phyloP scores from a whole-genome alignment of 352 stramenopile genomes.

The Phytopythium sindhum region DNA sequence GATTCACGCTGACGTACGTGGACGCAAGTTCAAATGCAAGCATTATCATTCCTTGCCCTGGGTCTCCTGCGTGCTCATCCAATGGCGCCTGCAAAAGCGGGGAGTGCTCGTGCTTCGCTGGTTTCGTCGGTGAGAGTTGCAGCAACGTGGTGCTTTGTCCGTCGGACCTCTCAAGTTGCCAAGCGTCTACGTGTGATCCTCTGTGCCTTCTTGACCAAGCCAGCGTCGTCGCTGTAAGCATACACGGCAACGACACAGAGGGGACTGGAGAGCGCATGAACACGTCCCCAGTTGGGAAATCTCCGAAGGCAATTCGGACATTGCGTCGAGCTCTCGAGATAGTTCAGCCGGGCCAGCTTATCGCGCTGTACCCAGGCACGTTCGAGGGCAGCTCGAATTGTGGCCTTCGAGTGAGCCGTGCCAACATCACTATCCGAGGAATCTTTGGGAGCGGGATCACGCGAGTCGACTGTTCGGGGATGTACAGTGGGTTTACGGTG shows the following conservation, averaged over 20 bases:
- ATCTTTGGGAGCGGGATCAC: constrained; percentile 31
- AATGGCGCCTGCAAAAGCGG: constrained; percentile 49
- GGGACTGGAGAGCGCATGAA: constrained; percentile 58
- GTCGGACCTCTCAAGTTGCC: constrained; percentile 26
- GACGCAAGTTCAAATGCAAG: constrained; percentile 5
- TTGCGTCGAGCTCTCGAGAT: constrained; percentile 40
- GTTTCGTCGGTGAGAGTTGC: constrained; percentile 60
- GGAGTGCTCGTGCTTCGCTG: constrained; percentile 46
- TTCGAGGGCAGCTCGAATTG: constrained; percentile 40
- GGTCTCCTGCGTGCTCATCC: constrained; percentile 30
- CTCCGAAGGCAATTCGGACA: constrained; percentile 48
- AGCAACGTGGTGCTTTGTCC: constrained; percentile 54
- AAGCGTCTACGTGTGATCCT: constrained; percentile 27
- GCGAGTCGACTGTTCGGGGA: constrained; percentile 31
- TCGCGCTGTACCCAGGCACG: constrained; percentile 50
- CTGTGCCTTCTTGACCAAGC: constrained; percentile 27
- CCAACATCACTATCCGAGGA: constrained; percentile 34
- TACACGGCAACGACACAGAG: constrained; percentile 42
- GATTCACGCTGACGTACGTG: constrained; percentile 45
- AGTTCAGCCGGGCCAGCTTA: constrained; percentile 22
- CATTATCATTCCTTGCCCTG: constrained; percentile 32
- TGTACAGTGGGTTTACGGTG: constrained; percentile 27
- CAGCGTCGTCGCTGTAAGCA: constrained; percentile 47
- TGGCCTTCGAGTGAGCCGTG: constrained; percentile 18
- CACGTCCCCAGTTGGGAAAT: constrained; percentile 34